phyloP scores from a whole-genome alignment of 148 eudicot genomes.

The Silene latifolia region DNA sequence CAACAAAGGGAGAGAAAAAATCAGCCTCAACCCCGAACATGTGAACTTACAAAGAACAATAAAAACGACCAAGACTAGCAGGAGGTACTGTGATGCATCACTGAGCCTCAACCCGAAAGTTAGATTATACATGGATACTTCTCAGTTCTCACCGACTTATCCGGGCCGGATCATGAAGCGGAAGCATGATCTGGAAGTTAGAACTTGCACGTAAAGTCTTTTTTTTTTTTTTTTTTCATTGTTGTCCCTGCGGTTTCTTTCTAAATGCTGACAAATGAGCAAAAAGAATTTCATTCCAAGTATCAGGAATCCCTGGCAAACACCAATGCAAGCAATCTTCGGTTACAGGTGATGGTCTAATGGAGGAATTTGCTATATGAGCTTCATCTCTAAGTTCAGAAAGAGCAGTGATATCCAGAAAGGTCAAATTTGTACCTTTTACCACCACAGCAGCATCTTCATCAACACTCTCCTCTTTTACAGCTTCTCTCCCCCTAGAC shows the following conservation, averaged over 20 bases:
- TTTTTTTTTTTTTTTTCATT: not conserved
- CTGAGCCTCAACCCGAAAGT: not conserved
- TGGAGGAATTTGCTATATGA: constrained; percentile 58
- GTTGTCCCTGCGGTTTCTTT: constrained; percentile 3
- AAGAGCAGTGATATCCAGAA: constrained; percentile 60
- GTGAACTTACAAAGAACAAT: not conserved
- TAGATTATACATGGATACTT: not conserved
- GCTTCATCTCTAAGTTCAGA: constrained; percentile 78
- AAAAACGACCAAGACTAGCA: not conserved
- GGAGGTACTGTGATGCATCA: not conserved
- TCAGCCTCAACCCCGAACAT: not conserved
- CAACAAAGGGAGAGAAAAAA: not conserved
- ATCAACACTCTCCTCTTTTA: constrained; percentile 45
- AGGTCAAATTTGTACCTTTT: constrained; percentile 49
- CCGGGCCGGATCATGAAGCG: not conserved
- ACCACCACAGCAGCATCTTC: constrained; percentile 44
- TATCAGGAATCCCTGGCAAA: constrained; percentile 76
- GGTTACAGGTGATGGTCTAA: constrained; percentile 45
- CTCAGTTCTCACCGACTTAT: not conserved
- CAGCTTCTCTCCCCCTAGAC: constrained; percentile 47
- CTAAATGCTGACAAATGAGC: constrained; percentile 38
- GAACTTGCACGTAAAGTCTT: not conserved
- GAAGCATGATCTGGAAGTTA: not conserved
- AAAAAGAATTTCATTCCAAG: constrained; percentile 73
- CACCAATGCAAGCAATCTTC: constrained; percentile 89